Evolutionary conservation across 1,284 basidiomycete species (phyloP), one percentile per base, ranked within the genome.

Genomic region (Coniferiporia sulphurascens): DNA sequence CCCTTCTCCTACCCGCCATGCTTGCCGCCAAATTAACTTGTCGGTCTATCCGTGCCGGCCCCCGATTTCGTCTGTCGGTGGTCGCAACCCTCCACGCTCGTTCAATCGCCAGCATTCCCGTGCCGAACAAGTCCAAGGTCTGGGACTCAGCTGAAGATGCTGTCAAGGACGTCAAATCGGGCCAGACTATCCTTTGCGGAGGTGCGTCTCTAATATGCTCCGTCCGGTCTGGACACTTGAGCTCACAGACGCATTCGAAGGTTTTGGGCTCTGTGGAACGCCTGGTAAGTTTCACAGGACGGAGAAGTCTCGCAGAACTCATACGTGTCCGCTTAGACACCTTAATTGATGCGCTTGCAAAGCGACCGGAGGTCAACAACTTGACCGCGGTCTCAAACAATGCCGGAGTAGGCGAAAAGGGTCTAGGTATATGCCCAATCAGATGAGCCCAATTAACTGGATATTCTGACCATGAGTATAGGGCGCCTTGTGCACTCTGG

Each of bases 331-430:
- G 3, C 13, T 19, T 45, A 71, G 94, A 96, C 72, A 95, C 93
- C 1, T 78, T 97, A 57, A 88, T 97, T 48, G 77, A 75, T n/a
- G 94, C 95, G 1, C 76, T 97, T 46, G 75, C 83, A 19, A 83
- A 84, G 66, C 82, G 91, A 58, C 82, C 81, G 60, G 88, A 93
- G 51, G 82, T 96, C 34, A 76, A 72, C 48, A 78, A 86, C 65
- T 75, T 97, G 52, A 95, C 87, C 15, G 91, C 87, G 48, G 88
- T 95, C 44, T 95, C 93, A 13, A 97, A 97, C 73, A 96, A 97
- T 74, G 90, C 91, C 46, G 94, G 94, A 15, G 79, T 84, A 32
- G 85, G 84, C 38, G 82, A 89, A 62, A 83, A 78, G 41, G 93
- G 93, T 49, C 80, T 97, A 44, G 93, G 93, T 91, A 66, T 66